A percentile compares a stretch with the other conserved stretches of the same genome.
Conservation (phyloP, 805 yeast genomes). For the Blastobotrys parvus region DNA sequence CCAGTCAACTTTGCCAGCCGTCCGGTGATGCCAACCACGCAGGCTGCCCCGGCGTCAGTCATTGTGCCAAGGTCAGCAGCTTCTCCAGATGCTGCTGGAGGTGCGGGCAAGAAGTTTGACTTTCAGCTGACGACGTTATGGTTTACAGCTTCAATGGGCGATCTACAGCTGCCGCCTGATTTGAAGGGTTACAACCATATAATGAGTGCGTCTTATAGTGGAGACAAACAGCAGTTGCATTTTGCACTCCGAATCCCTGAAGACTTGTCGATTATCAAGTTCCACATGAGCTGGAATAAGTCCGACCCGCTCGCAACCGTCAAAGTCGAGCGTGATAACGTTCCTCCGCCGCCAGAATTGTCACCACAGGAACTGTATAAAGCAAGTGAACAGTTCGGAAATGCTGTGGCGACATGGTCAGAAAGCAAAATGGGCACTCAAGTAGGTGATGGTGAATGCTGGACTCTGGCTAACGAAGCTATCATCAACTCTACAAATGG, state of each 20-base stretch:
- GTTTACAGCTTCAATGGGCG: constrained; percentile 17
- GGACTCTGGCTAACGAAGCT: constrained; percentile 33
- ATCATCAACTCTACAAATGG: constrained; percentile 20
- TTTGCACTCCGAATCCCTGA: constrained; percentile 24
- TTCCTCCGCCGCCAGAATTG: constrained; percentile 36
- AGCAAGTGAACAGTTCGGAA: constrained; percentile 24
- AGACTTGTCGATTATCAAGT: constrained; percentile 26
- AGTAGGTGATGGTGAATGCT: constrained; percentile 34
- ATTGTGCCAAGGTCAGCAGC: too few relatives aligned
- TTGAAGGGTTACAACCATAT: constrained; percentile 21
- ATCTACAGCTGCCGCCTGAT: constrained; percentile 21
- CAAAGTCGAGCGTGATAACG: constrained; percentile 27
- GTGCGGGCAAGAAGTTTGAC: constrained; percentile 12
- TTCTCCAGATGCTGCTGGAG: constrained; percentile 2
- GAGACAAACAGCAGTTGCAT: constrained; percentile 14
- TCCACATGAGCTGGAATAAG: constrained; percentile 24
- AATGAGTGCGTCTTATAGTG: constrained; percentile 14
- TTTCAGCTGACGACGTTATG: constrained; percentile 18
- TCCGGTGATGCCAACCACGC: constrained; percentile 4
- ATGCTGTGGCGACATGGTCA: constrained; percentile 28
- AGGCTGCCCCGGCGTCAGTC: constrained; percentile 3
- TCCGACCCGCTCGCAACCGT: constrained; percentile 31
- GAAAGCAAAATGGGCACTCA: constrained; percentile 26
- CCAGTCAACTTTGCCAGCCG: constrained; percentile 10
- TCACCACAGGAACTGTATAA: constrained; percentile 20